Base-by-base conservation (phyloP, 1,284 basidiomycete genomes). In the Trichosporon sp. region DNA sequence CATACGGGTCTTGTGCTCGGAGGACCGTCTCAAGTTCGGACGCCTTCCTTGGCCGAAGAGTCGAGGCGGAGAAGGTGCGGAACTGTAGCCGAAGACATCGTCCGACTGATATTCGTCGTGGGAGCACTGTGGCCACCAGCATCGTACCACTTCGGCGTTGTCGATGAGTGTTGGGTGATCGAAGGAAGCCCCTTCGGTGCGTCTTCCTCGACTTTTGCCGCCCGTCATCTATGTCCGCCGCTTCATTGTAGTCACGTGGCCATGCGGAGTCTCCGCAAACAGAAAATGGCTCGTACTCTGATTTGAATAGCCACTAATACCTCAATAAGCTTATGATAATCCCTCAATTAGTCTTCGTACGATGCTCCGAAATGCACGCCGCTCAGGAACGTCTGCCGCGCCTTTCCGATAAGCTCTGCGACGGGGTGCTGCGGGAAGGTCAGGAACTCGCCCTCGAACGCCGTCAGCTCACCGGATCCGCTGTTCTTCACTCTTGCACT, bases 131-230 rank as follows among this genome's bases (percentile, higher is more conserved):
- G 16, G 16, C 59, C 14, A n/a, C 32, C 59, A 37, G 31, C 59
- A 63, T 63, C 32, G 59, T 63, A 3, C 7, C 12, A 16, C 31
- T 19, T 14, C 16, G 59, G 2, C 32, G 14, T 8, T 4, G 26
- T 37, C 6, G 59, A n/a, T n/a, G 14, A 63, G 16, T 14, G 32
- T 14, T n/a, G 16, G 32, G 59, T 16, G 19, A 63, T 16, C 59
- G n/a, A n/a, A 11, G 8, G 2, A 37, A n/a, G 59, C 4, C 59
- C 32, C 4, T n/a, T n/a, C 31, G 59, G 59, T 21, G 4, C 6
- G 59, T 35, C 31, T 16, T 63, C 32, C 59, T 63, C 59, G 59
- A 63, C 31, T 35, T 63, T 63, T 63, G 31, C 59, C 59, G 59
- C 31, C 8, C 19, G 21, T 8, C 32, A 16, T n/a, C 56, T 16